Percentiles rank a stretch among this genome's conserved stretches.
Evolutionary conservation across 345 rosid species (phyloP).

Genomic region (Salix brachista): DNA sequence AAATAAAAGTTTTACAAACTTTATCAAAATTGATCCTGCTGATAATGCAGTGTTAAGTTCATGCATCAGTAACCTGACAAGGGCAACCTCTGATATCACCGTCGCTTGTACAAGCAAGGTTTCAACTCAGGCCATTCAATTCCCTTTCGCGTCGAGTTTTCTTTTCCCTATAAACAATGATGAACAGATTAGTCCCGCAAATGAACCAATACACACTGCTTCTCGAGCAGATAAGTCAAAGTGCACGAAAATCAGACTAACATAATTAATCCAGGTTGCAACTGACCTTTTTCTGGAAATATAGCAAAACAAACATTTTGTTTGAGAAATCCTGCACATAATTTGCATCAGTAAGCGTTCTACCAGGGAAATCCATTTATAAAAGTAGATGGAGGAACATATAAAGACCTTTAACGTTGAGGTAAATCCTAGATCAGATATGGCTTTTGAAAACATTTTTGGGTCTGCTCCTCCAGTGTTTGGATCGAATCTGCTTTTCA

Average conservation of each 20-base stretch:
- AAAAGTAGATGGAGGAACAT: background rate
- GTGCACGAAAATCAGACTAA: background rate
- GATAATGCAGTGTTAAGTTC: no score
- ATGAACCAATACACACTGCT: background rate
- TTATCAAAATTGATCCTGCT: background rate
- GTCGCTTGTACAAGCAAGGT: slow-evolving; percentile 89
- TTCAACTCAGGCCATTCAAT: slow-evolving; percentile 83
- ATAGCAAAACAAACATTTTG: slow-evolving; percentile 75
- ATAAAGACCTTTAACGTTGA: slow-evolving; percentile 45
- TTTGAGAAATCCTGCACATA: slow-evolving; percentile 70
- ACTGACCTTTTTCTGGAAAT: slow-evolving; percentile 80
- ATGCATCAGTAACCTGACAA: no score
- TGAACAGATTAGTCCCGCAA: background rate
- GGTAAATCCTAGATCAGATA: slow-evolving; percentile 71
- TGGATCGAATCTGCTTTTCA: slow-evolving; percentile 93
- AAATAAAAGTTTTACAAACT: no score
- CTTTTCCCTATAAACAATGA: slow-evolving; percentile 46
- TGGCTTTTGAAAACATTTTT: slow-evolving; percentile 58
- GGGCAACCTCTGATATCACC: slow-evolving; percentile 32
- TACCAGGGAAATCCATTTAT: background rate
- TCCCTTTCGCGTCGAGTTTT: slow-evolving; percentile 43
- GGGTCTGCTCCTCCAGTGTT: slow-evolving; percentile 87
- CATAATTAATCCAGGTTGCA: background rate
- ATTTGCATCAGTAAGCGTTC: background rate
- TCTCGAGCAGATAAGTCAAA: background rate